Base-by-base conservation (phyloP, 352 stramenopile genomes). In the Globisporangium rhizosaccharum region DNA sequence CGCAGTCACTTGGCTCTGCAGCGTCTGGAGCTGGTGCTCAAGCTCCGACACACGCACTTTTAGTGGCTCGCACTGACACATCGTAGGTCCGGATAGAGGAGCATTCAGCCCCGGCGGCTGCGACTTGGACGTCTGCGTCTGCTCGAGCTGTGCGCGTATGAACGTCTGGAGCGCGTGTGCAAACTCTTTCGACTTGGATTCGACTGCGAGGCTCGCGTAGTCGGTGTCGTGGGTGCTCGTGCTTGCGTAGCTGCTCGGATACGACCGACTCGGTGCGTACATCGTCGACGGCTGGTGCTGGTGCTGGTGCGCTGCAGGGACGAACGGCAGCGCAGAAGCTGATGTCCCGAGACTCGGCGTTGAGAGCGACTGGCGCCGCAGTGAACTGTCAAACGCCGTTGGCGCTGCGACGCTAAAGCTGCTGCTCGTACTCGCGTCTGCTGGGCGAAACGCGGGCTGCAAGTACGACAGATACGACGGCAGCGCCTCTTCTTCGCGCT, bases 391-490 rank as follows among this genome's bases (percentile, higher is more conserved):
- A 15, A 57, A 61, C 36, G 52, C 46, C n/a, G 47, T 9, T 5
- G 56, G 28, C 17, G 52, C 37, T 18, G 23, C 37, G 37, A 48
- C 25, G 23, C 8, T 3, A 69, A 61, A 37, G 67, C 52, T 8
- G 50, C 8, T 23, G 15, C n/a, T 41, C 10, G 18, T 20, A n/a
- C 17, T 33, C 33, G 33, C 14, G n/a, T 39, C 20, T 26, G 5
- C 20, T 26, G 44, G 18, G 56, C 65, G 67, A 63, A 85, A 85
- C 55, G 73, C 57, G 10, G 76, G 71, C 50, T 83, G 72, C 28
- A 86, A 62, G 53, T 90, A 90, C 42, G 80, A 88, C 28, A 90
- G 59, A 50, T 90, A 90, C 33, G 80, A 84, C 1, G 80, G 80
- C 23, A 90, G 60, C 20, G 80, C 80, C 57, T 90, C 80, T 57